phyloP scores from a whole-genome alignment of 441 rosid genomes.

The Populus hybrid region DNA sequence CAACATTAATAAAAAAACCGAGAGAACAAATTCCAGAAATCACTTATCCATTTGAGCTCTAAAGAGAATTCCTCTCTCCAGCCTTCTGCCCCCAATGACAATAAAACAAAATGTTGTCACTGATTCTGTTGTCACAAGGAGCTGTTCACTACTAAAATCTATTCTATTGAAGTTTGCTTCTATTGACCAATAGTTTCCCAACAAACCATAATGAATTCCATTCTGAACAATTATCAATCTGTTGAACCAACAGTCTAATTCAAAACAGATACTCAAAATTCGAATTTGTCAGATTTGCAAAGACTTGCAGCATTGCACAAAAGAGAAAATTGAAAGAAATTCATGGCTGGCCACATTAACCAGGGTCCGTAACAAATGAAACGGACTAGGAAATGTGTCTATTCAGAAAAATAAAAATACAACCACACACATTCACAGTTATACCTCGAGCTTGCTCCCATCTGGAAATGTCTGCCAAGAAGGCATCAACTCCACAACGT shows the following conservation, averaged over 20 bases:
- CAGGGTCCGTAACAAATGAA: not conserved
- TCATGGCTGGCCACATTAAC: not conserved
- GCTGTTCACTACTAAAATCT: not conserved
- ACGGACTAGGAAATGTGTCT: not conserved
- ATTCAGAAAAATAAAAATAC: not conserved
- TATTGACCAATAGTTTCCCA: not conserved
- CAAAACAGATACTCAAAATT: not conserved
- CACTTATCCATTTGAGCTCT: not conserved
- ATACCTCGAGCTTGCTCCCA: too few relatives aligned
- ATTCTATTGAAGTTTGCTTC: not conserved
- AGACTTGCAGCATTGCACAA: not conserved
- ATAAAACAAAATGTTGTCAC: not conserved
- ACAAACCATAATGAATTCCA: not conserved
- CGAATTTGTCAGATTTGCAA: not conserved
- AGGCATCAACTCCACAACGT: too few relatives aligned
- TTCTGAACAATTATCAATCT: not conserved
- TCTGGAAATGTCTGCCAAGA: too few relatives aligned
- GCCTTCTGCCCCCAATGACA: not conserved
- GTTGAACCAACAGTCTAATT: not conserved
- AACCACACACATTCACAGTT: not conserved
- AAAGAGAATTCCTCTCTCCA: not conserved
- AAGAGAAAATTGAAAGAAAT: not conserved
- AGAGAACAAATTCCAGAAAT: not conserved
- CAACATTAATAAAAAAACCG: not conserved
- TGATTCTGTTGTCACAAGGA: not conserved